Percentiles rank a stretch among this genome's conserved stretches.
Evolutionary conservation across 176 grass and related monocot species (phyloP).

Genomic region (Cymbopogon citratus): DNA sequence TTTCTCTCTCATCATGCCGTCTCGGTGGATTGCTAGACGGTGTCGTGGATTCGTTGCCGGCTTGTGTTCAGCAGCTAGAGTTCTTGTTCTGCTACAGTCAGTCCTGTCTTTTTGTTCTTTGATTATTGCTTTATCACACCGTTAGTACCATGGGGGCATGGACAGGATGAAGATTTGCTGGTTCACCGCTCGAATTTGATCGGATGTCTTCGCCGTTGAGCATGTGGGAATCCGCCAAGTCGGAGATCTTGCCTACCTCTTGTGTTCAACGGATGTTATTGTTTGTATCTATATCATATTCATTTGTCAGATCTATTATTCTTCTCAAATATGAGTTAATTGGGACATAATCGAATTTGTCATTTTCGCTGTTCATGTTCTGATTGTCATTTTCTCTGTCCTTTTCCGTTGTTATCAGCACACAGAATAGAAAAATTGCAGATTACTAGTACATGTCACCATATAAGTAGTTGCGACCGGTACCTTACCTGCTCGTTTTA

Average conservation of each 20-base stretch:
- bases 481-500: background rate
- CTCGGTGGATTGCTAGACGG: background rate
- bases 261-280: background rate
- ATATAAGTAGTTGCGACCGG: background rate
- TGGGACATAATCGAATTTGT: background rate
- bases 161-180: background rate
- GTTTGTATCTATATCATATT: background rate
- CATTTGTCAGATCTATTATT: conserved; percentile 17
- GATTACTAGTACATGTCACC: background rate
- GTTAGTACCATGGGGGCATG: background rate
- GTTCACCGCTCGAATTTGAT: background rate
- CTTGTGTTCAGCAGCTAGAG: background rate
- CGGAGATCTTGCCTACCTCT: background rate
- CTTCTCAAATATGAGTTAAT: background rate
- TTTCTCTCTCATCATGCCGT: background rate
- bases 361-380: background rate
- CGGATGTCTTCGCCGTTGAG: background rate
- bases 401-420: background rate
- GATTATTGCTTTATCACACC: background rate
- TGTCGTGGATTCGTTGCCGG: background rate
- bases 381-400: background rate
- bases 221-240: background rate
- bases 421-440: background rate
- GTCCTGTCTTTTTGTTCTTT: background rate
- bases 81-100: background rate